Evolutionary conservation across 2,329 filamentous ascomycete genomes (phyloP).

Genomic region (Myriangium duriaei): DNA sequence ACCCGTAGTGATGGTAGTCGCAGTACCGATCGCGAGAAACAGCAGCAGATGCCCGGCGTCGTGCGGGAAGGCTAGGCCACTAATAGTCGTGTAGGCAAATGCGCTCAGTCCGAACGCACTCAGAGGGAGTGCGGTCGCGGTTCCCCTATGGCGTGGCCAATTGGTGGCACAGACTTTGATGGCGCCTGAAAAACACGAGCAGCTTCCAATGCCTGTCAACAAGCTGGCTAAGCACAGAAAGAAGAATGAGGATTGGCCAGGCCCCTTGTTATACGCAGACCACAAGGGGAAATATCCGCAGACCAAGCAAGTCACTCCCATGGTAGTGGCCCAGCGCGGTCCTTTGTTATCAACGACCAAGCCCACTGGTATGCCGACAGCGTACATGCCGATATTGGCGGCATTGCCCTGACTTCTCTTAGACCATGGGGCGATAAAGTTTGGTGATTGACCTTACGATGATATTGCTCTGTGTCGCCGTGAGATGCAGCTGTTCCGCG

Average conservation of each 20-base stretch:
- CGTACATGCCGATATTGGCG: slow-evolving; percentile 90
- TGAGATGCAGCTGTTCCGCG: slow-evolving; percentile 70
- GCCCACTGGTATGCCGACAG: slow-evolving; percentile 75
- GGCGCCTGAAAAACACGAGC: slow-evolving; percentile 76
- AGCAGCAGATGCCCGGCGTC: slow-evolving; percentile 72
- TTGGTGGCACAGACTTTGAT: slow-evolving; percentile 80
- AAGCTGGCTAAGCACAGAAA: slow-evolving; percentile 72
- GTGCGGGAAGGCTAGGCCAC: slow-evolving; percentile 65
- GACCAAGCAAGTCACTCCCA: slow-evolving; percentile 60
- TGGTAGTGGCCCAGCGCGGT: slow-evolving; percentile 63
- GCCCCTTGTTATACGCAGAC: slow-evolving; percentile 59
- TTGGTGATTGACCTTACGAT: slow-evolving; percentile 46
- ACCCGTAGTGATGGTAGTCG: slow-evolving; percentile 57
- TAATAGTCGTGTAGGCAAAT: slow-evolving; percentile 83
- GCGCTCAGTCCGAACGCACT: slow-evolving; percentile 90
- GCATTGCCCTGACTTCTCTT: slow-evolving; percentile 40
- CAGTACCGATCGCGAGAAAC: slow-evolving; percentile 69
- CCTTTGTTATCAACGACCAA: slow-evolving; percentile 75
- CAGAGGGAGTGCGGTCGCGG: slow-evolving; percentile 84
- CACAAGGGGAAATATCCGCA: slow-evolving; percentile 80
- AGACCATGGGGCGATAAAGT: slow-evolving; percentile 13
- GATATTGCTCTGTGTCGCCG: slow-evolving; percentile 84
- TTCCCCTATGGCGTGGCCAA: slow-evolving; percentile 82
- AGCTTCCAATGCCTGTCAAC: slow-evolving; percentile 77
- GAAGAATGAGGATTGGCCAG: slow-evolving; percentile 42